These are phyloP conservation scores for Cornus florida DNA, from an alignment of 148 eudicot species.

Conservation along the genomic window DNA sequence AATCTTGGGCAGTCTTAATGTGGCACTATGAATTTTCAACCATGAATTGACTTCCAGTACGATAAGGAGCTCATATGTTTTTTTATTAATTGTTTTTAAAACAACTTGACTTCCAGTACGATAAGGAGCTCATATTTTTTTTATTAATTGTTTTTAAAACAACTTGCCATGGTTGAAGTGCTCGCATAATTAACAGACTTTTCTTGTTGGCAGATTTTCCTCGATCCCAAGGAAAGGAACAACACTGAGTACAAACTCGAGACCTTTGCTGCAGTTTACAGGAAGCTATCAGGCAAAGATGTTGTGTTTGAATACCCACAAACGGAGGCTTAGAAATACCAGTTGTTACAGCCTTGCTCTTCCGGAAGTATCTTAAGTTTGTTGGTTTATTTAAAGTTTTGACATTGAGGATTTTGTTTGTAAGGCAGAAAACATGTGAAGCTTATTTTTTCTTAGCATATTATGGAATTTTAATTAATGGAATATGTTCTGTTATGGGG, in stretches of 20 bases:
- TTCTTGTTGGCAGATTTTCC: constrained; percentile 24
- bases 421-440: background rate
- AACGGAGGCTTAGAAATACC: constrained; percentile 29
- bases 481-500: too few species aligned
- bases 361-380: background rate
- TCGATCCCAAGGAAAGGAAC: constrained; percentile 46
- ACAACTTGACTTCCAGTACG: too few species aligned
- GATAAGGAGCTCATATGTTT: too few species aligned
- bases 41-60: constrained; percentile 27
- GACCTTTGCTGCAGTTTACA: constrained; percentile 49
- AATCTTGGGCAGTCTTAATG: too few species aligned
- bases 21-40: too few species aligned
- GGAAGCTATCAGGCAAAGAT: constrained; percentile 51
- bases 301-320: constrained; percentile 47
- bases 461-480: too few species aligned
- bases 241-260: constrained; percentile 55
- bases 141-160: background rate
- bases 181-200: background rate
- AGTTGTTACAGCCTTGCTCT: background rate
- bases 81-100: background rate
- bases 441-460: too few species aligned
- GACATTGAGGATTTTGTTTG: background rate
- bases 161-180: too few species aligned
- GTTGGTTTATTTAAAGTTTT: background rate
- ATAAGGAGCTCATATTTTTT: too few species aligned